Base-by-base conservation (phyloP, 768 basidiomycete genomes). In the Leccinum rimulosum region DNA sequence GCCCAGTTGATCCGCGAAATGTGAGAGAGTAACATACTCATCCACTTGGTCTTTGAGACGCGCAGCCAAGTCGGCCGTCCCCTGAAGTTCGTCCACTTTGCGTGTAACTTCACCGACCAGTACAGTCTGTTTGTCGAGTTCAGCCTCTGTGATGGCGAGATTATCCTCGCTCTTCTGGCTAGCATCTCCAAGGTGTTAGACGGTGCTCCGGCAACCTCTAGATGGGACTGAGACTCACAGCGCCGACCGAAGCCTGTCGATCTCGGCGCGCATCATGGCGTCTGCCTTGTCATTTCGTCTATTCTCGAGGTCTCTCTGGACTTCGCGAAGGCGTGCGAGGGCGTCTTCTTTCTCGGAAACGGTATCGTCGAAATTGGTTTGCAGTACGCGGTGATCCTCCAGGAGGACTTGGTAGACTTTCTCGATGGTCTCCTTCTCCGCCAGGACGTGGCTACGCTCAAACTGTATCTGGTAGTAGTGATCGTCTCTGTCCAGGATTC, bases 161-260 rank as follows among this genome's bases (percentile, higher is more conserved):
- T 91, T 91, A 60, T 98, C 95, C 75, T 97, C 95, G 68, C 91
- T 94, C 81, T 92, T 96, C 77, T 92, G 90, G 65, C 94, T 95
- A 75, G 62, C 63, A 70, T 67, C 68, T 73, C 71, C 68, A 62
- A 63, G 63, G 56, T 53, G 71, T 75, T 60, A 69, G 62, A 64
- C 45, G n/a, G 17, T 50, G 57, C 51, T 53, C 54, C 33, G n/a
- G n/a, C 35, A 19, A 54, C 36, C 47, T 22, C 22, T 36, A 30
- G 10, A 52, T 6, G 52, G 31, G 33, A 22, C 17, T 7, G 10
- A 54, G 40, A 82, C 94, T 82, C 76, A 97, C 95, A 98, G 80
- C 60, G 95, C 94, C 3, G 78, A 74, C 47, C 91, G 82, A 47
- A 97, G 74, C 36, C 89, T 80, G 68, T 95, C 93, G 54, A 95